Conservation (phyloP, 1,139 yeast species). For the Saccharomyces hybrid region DNA sequence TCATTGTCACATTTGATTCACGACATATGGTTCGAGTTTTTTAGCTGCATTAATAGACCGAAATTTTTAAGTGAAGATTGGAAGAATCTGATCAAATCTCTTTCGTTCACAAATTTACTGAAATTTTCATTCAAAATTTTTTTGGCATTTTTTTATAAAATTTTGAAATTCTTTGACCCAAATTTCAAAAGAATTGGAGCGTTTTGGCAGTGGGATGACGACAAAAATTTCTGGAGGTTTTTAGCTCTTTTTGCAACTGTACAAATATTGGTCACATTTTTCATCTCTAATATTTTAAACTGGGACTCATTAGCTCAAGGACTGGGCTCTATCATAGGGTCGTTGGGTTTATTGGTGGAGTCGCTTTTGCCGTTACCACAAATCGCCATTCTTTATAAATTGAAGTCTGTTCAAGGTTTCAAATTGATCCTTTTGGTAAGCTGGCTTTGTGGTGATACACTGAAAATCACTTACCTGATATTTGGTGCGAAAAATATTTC, state of each 20-base stretch:
- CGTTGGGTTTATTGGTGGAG: conserved; percentile 68
- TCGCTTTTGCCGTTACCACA: conserved; percentile 83
- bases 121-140: conserved; percentile 23
- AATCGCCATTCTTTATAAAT: conserved; percentile 59
- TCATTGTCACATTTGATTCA: conserved; percentile 23
- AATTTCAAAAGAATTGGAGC: conserved; percentile 54
- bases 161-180: conserved; percentile 59
- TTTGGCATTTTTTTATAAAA: conserved; percentile 31
- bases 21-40: conserved; percentile 30
- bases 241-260: conserved; percentile 40
- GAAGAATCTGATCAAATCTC: conserved; percentile 16
- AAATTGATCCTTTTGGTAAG: conserved; percentile 65
- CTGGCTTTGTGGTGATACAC: conserved; percentile 85
- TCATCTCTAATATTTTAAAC: conserved; percentile 27
- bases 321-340: conserved; percentile 46
- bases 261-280: conserved; percentile 27
- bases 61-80: conserved; percentile 23
- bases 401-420: conserved; percentile 71
- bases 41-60: conserved; percentile 12
- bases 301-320: conserved; percentile 31
- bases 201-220: conserved; percentile 84
- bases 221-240: conserved; percentile 59
- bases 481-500: conserved; percentile 70
- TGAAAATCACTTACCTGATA: conserved; percentile 66
- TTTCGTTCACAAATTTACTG: conserved; percentile 15